Evolutionary conservation across 2,329 filamentous ascomycete species (phyloP).

Genomic region (Akanthomyces dipterigenus): DNA sequence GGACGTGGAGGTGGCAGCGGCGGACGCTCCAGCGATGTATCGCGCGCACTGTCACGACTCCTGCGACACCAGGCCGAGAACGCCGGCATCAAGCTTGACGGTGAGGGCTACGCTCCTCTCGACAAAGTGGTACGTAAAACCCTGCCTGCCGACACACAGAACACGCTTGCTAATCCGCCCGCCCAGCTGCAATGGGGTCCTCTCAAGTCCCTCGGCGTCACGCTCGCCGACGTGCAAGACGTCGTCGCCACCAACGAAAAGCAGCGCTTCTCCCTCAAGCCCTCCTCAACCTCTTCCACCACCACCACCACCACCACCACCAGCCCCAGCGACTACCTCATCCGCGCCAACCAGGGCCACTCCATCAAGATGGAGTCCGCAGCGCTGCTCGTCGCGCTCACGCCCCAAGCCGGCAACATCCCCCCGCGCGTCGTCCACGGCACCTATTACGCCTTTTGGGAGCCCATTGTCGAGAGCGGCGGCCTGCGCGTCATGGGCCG

Average conservation of each 20-base stretch:
- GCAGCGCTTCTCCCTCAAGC: conserved; percentile 77
- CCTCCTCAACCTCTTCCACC: conserved; percentile 18
- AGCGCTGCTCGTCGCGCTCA: conserved; percentile 62
- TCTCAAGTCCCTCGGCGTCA: conserved; percentile 63
- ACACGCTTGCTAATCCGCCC: not conserved
- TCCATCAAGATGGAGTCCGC: conserved; percentile 70
- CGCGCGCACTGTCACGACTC: conserved; percentile 47
- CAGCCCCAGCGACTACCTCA: conserved; percentile 64
- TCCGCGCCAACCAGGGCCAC: conserved; percentile 94
- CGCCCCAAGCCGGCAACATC: conserved; percentile 48
- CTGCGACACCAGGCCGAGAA: conserved; percentile 50
- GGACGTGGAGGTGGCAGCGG: conserved; percentile 22
- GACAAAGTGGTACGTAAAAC: conserved; percentile 48
- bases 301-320: conserved; percentile 23
- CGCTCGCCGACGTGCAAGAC: conserved; percentile 63
- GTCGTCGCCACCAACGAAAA: conserved; percentile 76
- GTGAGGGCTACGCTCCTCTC: conserved; percentile 52
- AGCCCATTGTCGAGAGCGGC: conserved; percentile 64
- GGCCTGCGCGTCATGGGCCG: conserved; percentile 75
- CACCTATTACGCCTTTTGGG: conserved; percentile 78
- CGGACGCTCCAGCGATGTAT: conserved; percentile 34
- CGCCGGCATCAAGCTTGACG: conserved; percentile 51
- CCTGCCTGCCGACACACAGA: too few relatives aligned
- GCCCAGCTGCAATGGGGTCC: conserved; percentile 46
- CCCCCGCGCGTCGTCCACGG: conserved; percentile 74